Conservation (phyloP, 2,329 filamentous ascomycete genomes). For the Verticillium dahliae region DNA sequence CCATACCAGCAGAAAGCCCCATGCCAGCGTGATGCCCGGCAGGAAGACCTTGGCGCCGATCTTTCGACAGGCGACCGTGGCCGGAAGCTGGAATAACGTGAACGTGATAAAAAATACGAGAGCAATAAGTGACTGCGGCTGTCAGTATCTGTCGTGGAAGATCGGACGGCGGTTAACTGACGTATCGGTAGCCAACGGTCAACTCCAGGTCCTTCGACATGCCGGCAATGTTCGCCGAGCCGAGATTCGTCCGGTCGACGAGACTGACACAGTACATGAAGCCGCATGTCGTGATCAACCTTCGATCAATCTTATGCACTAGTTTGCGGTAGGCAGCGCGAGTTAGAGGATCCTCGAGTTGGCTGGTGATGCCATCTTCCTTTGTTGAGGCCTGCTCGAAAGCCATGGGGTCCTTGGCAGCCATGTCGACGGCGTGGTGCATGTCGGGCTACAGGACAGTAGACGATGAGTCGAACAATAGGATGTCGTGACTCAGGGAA, state of each 20-base stretch:
- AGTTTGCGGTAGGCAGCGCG: neutral
- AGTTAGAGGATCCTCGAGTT: neutral
- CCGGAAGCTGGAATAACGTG: constrained; percentile 12
- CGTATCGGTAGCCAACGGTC: constrained; percentile 10
- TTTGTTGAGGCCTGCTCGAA: neutral
- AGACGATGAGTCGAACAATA: neutral
- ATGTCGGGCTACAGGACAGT: neutral
- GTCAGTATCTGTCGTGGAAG: neutral
- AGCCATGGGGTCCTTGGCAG: neutral
- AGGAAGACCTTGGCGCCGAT: constrained; percentile 13
- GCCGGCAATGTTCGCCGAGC: constrained; percentile 11
- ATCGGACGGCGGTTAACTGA: neutral
- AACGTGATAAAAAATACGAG: constrained; percentile 14
- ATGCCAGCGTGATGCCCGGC: constrained; percentile 9
- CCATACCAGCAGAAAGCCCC: constrained; percentile 10
- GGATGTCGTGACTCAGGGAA: neutral
- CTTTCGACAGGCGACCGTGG: constrained; percentile 11
- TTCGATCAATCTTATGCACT: constrained; percentile 1
- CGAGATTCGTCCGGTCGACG: constrained; percentile 12
- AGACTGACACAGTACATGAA: constrained; percentile 14
- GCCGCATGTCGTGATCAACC: constrained; percentile 1
- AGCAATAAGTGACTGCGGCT: constrained; percentile 2
- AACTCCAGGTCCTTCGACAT: constrained; percentile 9
- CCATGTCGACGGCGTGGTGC: neutral
- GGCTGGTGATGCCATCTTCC: neutral